These are phyloP conservation scores for Aspergillus sparsus DNA, from an alignment of 495 filamentous ascomycete genomes.

Conservation along the genomic window DNA sequence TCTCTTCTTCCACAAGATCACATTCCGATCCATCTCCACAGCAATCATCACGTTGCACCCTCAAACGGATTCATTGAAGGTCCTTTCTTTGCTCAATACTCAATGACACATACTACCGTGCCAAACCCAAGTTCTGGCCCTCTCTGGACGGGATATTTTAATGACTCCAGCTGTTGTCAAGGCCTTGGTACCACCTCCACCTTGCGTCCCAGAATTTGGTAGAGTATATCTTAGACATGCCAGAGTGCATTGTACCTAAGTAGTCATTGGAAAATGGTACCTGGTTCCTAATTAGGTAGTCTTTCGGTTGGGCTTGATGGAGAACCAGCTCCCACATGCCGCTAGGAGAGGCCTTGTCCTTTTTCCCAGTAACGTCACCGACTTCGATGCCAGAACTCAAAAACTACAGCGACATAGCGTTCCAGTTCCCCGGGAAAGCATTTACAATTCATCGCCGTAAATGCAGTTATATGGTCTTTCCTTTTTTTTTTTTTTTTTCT, in stretches of 20 bases:
- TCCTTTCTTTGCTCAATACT: conserved; percentile 21
- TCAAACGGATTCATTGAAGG: conserved; percentile 5
- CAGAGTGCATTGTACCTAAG: neutral
- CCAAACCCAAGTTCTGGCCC: conserved; percentile 14
- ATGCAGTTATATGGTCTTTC: neutral
- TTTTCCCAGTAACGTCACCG: neutral
- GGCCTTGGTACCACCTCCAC: neutral
- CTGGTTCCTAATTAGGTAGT: neutral
- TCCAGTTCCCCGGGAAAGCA: neutral
- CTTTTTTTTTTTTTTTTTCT: conserved; percentile 6
- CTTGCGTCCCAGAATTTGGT: conserved; percentile 1
- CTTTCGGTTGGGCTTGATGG: neutral
- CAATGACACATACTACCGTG: conserved; percentile 30
- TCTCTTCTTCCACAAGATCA: conserved; percentile 10
- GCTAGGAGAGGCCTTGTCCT: neutral
- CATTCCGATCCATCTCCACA: conserved; percentile 24
- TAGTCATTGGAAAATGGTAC: neutral
- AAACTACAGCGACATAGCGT: neutral
- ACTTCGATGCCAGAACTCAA: conserved; percentile 19
- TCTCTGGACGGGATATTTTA: neutral
- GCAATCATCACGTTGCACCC: conserved; percentile 17
- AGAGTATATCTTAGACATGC: conserved; percentile 21
- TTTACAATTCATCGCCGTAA: neutral
- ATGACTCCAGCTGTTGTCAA: neutral
- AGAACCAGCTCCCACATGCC: neutral